Evolutionary conservation across 805 yeast species (phyloP).

Genomic region (Blastobotrys attinorum): DNA sequence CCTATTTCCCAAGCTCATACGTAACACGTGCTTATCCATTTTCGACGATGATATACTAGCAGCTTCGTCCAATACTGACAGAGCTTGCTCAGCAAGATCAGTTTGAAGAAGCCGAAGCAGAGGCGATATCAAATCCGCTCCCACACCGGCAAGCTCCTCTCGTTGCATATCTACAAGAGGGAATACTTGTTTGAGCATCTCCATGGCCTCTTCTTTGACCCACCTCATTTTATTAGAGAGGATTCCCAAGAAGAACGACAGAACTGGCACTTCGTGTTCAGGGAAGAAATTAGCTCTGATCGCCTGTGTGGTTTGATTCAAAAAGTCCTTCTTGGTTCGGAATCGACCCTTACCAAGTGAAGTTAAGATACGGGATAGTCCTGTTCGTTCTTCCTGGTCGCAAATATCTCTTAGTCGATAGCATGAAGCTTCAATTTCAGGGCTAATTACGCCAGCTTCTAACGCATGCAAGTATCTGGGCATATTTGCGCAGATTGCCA

Average conservation of each 20-base stretch:
- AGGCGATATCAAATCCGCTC: constrained; percentile 93
- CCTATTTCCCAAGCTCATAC: constrained; percentile 84
- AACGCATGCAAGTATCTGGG: constrained; percentile 82
- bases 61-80: constrained; percentile 84
- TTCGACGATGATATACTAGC: constrained; percentile 81
- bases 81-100: constrained; percentile 80
- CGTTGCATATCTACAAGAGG: constrained; percentile 69
- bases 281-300: constrained; percentile 67
- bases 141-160: constrained; percentile 78
- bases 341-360: constrained; percentile 74
- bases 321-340: constrained; percentile 83
- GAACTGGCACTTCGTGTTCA: constrained; percentile 59
- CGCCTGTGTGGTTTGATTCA: constrained; percentile 69
- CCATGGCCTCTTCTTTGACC: constrained; percentile 77
- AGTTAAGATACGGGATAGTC: constrained; percentile 61
- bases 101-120: constrained; percentile 70
- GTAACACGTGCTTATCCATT: constrained; percentile 80
- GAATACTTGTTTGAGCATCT: constrained; percentile 61
- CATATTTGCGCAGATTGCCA: constrained; percentile 66
- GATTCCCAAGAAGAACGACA: constrained; percentile 70
- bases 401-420: constrained; percentile 56
- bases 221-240: constrained; percentile 68
- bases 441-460: constrained; percentile 44
- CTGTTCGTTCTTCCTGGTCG: constrained; percentile 43
- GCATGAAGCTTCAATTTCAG: constrained; percentile 47